These are phyloP conservation scores for Aspergillus neoniger DNA, from an alignment of 2,329 filamentous ascomycete species.

Conservation along the genomic window DNA sequence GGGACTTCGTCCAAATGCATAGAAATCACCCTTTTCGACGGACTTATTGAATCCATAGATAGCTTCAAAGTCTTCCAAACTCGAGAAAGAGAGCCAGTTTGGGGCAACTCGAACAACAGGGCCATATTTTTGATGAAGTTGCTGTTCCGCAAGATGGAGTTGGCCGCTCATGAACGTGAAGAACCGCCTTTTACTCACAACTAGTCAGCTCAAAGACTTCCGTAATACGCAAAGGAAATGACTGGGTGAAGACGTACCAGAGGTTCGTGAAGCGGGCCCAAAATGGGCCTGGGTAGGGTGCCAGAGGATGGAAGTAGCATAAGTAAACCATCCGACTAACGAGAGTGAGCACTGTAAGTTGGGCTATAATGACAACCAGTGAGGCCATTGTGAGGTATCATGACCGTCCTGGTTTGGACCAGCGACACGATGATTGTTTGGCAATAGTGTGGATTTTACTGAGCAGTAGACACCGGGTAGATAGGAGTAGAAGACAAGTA, in stretches of 20 bases:
- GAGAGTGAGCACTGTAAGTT: background rate
- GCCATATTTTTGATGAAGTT: slow-evolving; percentile 19
- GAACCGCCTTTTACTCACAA: slow-evolving; percentile 16
- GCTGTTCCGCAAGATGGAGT: slow-evolving; percentile 19
- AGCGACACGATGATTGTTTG: no score
- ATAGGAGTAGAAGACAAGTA: background rate
- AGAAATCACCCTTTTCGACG: slow-evolving; percentile 23
- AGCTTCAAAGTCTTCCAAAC: slow-evolving; percentile 18
- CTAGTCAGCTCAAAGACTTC: background rate
- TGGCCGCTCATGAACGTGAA: slow-evolving; percentile 16
- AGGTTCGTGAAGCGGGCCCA: slow-evolving; percentile 45
- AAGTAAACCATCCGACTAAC: slow-evolving; percentile 15
- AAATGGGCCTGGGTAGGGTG: slow-evolving; percentile 66
- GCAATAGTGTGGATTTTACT: no score
- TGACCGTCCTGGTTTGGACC: no score
- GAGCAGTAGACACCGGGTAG: background rate
- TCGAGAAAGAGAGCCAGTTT: slow-evolving; percentile 23
- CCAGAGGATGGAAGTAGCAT: slow-evolving; percentile 55
- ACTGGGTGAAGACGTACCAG: slow-evolving; percentile 13
- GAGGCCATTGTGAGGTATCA: background rate
- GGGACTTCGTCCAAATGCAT: slow-evolving; percentile 15
- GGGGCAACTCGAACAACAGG: slow-evolving; percentile 22
- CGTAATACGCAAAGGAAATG: background rate
- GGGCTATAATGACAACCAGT: background rate
- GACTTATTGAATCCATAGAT: slow-evolving; percentile 24